Conservation (phyloP, 2,329 filamentous ascomycete species). For the Nemania bipapillata region DNA sequence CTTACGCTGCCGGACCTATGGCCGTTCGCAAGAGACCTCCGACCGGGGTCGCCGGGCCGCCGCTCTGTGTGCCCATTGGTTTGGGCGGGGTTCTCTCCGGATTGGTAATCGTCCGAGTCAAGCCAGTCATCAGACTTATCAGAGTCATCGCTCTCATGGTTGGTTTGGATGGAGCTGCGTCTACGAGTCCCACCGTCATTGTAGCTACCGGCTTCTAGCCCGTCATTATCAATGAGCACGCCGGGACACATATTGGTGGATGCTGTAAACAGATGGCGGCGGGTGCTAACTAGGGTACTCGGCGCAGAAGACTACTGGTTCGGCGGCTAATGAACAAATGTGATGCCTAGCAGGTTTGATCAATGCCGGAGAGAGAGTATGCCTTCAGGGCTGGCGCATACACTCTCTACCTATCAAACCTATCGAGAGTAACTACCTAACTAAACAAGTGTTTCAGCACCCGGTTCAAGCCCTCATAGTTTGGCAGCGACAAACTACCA, state of each 20-base stretch:
- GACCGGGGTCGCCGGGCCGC: neutral
- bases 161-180: neutral
- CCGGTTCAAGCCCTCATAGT: neutral
- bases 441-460: neutral
- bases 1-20: neutral
- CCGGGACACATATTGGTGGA: conserved; percentile 23
- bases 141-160: neutral
- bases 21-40: neutral
- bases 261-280: neutral
- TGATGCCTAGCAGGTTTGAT: neutral
- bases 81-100: neutral
- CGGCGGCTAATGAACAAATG: neutral
- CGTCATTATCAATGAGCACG: neutral
- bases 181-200: neutral
- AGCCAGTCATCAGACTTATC: too few relatives aligned
- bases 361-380: conserved; percentile 6
- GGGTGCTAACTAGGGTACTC: neutral
- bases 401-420: neutral
- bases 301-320: neutral
- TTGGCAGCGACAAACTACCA: conserved; percentile 1
- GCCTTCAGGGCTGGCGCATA: too few relatives aligned
- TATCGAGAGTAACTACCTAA: neutral
- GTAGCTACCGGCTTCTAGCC: neutral
- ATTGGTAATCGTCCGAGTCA: too few relatives aligned
- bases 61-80: neutral